Conservation (phyloP, 2,329 filamentous ascomycete species). For the Verticillium klebahnii region DNA sequence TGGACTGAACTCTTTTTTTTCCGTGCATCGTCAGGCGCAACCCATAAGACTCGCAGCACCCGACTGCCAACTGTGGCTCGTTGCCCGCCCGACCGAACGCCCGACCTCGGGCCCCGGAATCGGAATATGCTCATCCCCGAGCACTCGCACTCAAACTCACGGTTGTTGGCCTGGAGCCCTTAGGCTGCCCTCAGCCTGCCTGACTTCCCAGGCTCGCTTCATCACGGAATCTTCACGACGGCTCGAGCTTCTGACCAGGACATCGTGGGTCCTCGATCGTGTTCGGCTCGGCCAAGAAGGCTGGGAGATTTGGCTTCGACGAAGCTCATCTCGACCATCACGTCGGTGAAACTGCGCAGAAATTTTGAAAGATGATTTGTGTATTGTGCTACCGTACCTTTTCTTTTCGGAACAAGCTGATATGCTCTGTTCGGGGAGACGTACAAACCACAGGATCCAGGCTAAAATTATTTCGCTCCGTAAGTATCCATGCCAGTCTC, state of each 20-base stretch:
- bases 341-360: neutral
- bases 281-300: neutral
- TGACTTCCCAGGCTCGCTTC: neutral
- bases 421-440: too few species aligned
- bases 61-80: neutral
- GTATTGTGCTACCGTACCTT: neutral
- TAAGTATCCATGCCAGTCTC: too few species aligned
- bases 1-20: neutral
- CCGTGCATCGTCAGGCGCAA: neutral
- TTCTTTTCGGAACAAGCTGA: too few species aligned
- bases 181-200: neutral
- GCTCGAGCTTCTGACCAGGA: neutral
- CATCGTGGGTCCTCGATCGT: neutral
- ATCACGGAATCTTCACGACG: neutral
- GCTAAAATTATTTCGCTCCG: too few species aligned
- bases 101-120: neutral
- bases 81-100: neutral
- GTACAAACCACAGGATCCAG: too few species aligned
- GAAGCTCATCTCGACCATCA: neutral
- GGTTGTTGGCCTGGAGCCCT: neutral
- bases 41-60: neutral
- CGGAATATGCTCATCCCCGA: neutral
- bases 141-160: neutral
- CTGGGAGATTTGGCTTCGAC: neutral
- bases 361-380: neutral